These are phyloP conservation scores for Pontederia crassipes DNA, from an alignment of 176 grass and related monocot species.

Conservation along the genomic window DNA sequence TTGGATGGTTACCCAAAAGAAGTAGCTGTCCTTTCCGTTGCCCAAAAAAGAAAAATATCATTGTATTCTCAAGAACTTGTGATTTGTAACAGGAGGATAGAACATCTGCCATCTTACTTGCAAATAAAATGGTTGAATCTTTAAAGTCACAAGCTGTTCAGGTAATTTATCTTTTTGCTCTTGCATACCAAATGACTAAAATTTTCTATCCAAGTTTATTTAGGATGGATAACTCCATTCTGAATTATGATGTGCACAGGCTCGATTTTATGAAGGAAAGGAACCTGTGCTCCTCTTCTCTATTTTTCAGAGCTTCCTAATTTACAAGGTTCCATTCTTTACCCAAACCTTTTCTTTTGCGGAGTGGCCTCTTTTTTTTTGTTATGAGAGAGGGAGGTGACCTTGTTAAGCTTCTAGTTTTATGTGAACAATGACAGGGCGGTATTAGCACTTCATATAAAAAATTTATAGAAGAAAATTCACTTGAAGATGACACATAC, in stretches of 20 bases:
- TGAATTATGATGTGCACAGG: slow-evolving; percentile 35
- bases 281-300: slow-evolving; percentile 87
- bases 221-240: not conserved
- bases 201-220: slow-evolving; percentile 3
- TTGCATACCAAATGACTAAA: not conserved
- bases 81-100: slow-evolving; percentile 60
- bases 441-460: slow-evolving; percentile 85
- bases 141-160: slow-evolving; percentile 86
- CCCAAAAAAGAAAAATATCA: too few relatives aligned
- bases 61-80: not conserved
- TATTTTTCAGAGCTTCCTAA: slow-evolving; percentile 90
- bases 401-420: not conserved
- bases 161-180: slow-evolving; percentile 37
- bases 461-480: slow-evolving; percentile 62
- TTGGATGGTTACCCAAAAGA: too few relatives aligned
- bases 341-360: slow-evolving; percentile 2
- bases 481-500: slow-evolving; percentile 57
- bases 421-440: slow-evolving; percentile 39
- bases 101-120: slow-evolving; percentile 57
- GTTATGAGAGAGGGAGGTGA: not conserved
- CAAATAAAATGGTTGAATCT: slow-evolving; percentile 74
- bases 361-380: slow-evolving; percentile 13
- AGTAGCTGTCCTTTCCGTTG: too few relatives aligned
- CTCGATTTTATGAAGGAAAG: slow-evolving; percentile 91
- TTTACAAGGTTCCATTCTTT: slow-evolving; percentile 65